Conservation (phyloP, 495 filamentous ascomycete genomes). For the Poronia punctata region DNA sequence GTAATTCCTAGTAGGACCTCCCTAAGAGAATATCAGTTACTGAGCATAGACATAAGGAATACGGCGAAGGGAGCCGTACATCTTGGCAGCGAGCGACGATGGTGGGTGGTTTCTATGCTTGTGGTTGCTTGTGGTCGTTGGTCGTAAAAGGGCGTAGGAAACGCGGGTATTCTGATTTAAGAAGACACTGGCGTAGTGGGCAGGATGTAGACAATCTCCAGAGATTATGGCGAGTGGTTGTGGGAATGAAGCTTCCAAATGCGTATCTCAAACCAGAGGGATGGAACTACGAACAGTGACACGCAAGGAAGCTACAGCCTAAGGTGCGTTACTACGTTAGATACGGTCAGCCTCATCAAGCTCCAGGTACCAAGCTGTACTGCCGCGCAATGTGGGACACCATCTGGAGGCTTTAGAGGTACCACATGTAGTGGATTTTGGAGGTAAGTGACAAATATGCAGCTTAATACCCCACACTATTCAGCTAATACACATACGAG, state of each 20-base stretch:
- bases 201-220: no score
- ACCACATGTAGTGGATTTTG: no score
- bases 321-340: no score
- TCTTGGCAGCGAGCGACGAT: slow-evolving; percentile 17
- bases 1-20: slow-evolving; percentile 98
- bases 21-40: slow-evolving; percentile 42
- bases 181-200: no score
- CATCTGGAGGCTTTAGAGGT: no score
- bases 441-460: no score
- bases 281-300: slow-evolving; percentile 16
- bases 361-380: slow-evolving; percentile 2
- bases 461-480: no score
- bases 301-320: slow-evolving; percentile 35
- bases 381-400: no score
- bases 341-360: slow-evolving; percentile 14
- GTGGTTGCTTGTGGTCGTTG: neutral
- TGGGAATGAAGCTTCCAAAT: slow-evolving; percentile 10
- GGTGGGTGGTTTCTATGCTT: neutral
- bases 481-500: no score
- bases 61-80: slow-evolving; percentile 16
- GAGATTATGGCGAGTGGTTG: slow-evolving; percentile 6
- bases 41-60: neutral
- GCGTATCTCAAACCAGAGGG: slow-evolving; percentile 5
- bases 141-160: no score
- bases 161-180: no score